Evolutionary conservation across 306 rosid genomes (phyloP).

Genomic region (Quercus berberidifolia): DNA sequence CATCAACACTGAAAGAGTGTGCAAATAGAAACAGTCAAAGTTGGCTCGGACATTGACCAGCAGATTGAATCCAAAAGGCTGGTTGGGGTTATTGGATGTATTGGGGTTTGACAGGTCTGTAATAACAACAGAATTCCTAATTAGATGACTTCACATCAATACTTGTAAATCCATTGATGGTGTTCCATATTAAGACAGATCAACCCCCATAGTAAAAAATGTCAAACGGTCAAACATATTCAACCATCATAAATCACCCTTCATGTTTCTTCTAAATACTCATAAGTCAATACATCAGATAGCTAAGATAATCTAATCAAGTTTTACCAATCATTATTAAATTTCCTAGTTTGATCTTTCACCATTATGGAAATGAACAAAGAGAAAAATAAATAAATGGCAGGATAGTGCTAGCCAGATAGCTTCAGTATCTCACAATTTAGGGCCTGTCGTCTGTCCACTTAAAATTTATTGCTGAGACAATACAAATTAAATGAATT

Average conservation of each 20-base stretch:
- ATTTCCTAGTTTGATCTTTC: background rate
- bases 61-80: conserved; percentile 86
- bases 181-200: background rate
- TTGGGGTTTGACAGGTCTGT: conserved; percentile 91
- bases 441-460: background rate
- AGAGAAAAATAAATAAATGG: background rate
- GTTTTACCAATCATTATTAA: background rate
- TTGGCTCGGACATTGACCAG: conserved; percentile 91
- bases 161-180: background rate
- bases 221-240: background rate
- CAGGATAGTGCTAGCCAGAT: background rate
- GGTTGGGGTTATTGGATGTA: conserved; percentile 81
- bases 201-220: background rate
- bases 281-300: background rate
- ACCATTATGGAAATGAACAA: background rate
- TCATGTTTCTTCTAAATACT: background rate
- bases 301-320: background rate
- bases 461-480: background rate
- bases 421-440: background rate
- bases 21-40: conserved; percentile 72
- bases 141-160: conserved; percentile 13
- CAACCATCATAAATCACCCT: background rate
- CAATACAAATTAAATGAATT: background rate
- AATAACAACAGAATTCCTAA: background rate
- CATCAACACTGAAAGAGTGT: conserved; percentile 78